These are phyloP conservation scores for Tolypocladium nubicola DNA, from an alignment of 2,329 filamentous ascomycete genomes.

Conservation along the genomic window DNA sequence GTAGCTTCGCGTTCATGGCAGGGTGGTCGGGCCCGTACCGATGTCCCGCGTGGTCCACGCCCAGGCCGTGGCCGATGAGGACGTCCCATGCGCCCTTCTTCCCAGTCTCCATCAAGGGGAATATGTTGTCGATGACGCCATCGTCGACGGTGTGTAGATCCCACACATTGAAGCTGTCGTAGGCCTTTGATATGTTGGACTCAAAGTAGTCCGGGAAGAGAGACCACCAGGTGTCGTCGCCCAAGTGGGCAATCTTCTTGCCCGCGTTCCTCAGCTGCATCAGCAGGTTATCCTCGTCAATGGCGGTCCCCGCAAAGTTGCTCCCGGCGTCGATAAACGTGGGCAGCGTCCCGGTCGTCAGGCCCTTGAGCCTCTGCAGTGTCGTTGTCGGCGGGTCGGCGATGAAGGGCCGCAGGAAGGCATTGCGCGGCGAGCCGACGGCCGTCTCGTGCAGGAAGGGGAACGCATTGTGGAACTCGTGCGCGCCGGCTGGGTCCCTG, in stretches of 20 bases:
- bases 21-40: slow-evolving; percentile 88
- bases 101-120: slow-evolving; percentile 62
- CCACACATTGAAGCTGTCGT: slow-evolving; percentile 98
- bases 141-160: slow-evolving; percentile 95
- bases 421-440: slow-evolving; percentile 61
- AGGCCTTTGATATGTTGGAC: slow-evolving; percentile 71
- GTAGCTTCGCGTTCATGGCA: slow-evolving; percentile 82
- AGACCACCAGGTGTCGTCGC: slow-evolving; percentile 96
- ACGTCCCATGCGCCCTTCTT: slow-evolving; percentile 75
- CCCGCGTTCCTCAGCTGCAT: slow-evolving; percentile 54
- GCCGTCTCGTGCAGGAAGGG: slow-evolving; percentile 81
- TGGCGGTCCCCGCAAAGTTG: slow-evolving; percentile 89
- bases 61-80: slow-evolving; percentile 87
- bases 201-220: slow-evolving; percentile 94
- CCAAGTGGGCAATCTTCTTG: slow-evolving; percentile 78
- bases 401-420: slow-evolving; percentile 88
- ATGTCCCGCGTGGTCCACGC: slow-evolving; percentile 94
- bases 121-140: slow-evolving; percentile 82
- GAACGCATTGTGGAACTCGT: slow-evolving; percentile 72
- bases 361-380: slow-evolving; percentile 79
- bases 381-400: slow-evolving; percentile 94
- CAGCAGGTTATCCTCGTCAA: slow-evolving; percentile 80
- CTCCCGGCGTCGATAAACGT: slow-evolving; percentile 91
- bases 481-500: slow-evolving; percentile 29
- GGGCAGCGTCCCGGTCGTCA: slow-evolving; percentile 90